These are phyloP conservation scores for Pinus tabuliformis DNA, from an alignment of 75 land plant genomes.

Conservation along the genomic window DNA sequence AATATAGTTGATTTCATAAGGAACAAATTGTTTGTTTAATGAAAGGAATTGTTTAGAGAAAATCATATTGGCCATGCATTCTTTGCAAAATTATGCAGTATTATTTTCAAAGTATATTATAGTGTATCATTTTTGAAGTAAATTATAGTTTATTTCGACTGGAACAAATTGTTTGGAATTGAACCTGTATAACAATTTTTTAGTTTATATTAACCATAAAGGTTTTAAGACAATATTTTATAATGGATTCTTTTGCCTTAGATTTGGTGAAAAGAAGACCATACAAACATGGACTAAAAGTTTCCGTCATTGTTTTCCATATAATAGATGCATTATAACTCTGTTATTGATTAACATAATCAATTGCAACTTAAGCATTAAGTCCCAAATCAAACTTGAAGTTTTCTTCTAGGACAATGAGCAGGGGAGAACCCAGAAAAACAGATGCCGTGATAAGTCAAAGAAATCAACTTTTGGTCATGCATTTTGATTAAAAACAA, in stretches of 20 bases:
- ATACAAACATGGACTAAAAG: neutral
- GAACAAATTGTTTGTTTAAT: no score
- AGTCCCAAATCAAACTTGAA: neutral
- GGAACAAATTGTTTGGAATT: neutral
- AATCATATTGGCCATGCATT: no score
- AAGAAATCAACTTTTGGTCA: neutral
- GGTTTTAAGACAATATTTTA: neutral
- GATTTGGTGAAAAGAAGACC: no score
- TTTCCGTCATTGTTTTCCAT: neutral
- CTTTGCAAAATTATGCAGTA: neutral
- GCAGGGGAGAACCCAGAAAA: no score
- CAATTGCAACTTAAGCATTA: neutral
- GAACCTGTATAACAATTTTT: neutral
- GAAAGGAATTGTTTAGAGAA: no score
- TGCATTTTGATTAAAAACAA: neutral
- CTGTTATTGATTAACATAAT: neutral
- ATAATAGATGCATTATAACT: neutral
- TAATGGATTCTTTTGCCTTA: neutral
- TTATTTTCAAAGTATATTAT: neutral
- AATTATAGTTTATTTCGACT: neutral
- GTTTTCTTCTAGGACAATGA: neutral
- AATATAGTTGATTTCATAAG: no score
- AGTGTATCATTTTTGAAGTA: neutral
- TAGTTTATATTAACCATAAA: neutral
- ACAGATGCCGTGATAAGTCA: no score